phyloP scores from a whole-genome alignment of 345 rosid genomes.

The Jatropha curcas region DNA sequence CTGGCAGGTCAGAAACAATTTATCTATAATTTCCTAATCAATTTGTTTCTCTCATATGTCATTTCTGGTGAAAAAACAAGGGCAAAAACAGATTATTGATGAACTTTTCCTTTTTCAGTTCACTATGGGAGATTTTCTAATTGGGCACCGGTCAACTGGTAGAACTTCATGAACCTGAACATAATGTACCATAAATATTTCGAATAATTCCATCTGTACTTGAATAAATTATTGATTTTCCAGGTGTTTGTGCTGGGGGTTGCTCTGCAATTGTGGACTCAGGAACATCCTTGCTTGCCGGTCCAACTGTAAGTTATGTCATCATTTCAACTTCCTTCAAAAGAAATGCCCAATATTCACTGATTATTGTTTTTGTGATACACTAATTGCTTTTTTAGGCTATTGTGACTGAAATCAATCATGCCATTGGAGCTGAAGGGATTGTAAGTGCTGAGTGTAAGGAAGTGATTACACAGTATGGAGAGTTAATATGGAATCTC shows the following conservation, averaged over 20 bases:
- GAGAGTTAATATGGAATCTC: slow-evolving; percentile 74
- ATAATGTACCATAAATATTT: background rate
- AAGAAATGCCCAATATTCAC: background rate
- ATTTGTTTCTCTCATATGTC: background rate
- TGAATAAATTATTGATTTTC: background rate
- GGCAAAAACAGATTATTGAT: slow-evolving; percentile 11
- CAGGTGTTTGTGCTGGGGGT: slow-evolving; percentile 58
- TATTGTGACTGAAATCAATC: slow-evolving; percentile 69
- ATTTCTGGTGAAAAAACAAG: background rate
- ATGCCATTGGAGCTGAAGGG: slow-evolving; percentile 79
- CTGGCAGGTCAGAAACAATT: slow-evolving; percentile 71
- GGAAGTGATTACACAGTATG: slow-evolving; percentile 64
- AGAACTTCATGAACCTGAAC: slow-evolving; percentile 12
- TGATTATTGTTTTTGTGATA: background rate
- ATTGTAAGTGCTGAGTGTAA: slow-evolving; percentile 63
- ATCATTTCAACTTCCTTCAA: background rate
- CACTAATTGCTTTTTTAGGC: slow-evolving; percentile 38
- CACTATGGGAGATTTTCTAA: slow-evolving; percentile 63
- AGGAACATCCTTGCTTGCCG: slow-evolving; percentile 78
- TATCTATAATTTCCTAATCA: background rate
- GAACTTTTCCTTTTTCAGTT: slow-evolving; percentile 43
- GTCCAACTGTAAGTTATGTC: slow-evolving; percentile 58
- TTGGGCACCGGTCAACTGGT: slow-evolving; percentile 66
- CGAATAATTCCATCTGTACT: background rate
- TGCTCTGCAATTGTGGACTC: slow-evolving; percentile 81